A percentile compares a stretch with the other conserved stretches of the same genome.
Evolutionary conservation across 306 rosid species (phyloP).

Genomic region (Rubus idaeus): DNA sequence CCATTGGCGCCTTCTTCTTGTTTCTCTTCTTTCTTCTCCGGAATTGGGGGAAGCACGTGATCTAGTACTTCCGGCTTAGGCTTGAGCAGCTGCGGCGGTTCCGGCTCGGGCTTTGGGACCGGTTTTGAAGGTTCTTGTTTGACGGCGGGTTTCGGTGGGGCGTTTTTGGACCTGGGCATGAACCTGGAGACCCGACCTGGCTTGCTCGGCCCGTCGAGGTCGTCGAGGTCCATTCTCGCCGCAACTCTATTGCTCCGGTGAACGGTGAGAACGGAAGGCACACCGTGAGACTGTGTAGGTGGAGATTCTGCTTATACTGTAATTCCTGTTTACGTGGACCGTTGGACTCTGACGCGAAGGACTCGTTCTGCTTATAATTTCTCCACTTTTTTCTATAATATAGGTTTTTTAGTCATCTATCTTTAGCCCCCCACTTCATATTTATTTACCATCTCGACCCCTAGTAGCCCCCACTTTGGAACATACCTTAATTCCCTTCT

Average conservation of each 20-base stretch:
- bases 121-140: constrained; percentile 34
- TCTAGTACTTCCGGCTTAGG: constrained; percentile 35
- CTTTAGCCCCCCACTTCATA: no score
- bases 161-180: constrained; percentile 25
- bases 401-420: no score
- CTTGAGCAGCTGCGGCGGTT: constrained; percentile 29
- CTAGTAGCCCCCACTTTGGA: no score
- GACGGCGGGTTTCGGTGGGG: constrained; percentile 23
- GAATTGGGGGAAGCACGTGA: constrained; percentile 12
- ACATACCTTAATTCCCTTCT: no score
- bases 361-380: no score
- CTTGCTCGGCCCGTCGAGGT: constrained; percentile 47
- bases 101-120: constrained; percentile 28
- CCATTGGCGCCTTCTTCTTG: constrained; percentile 15
- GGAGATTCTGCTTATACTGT: no score
- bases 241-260: neutral
- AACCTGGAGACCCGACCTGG: constrained; percentile 58
- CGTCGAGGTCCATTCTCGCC: constrained; percentile 75
- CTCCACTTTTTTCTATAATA: no score
- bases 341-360: no score
- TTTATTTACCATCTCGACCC: no score
- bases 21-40: constrained; percentile 31
- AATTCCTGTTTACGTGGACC: no score
- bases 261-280: constrained; percentile 2
- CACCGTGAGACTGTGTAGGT: neutral